phyloP scores from a whole-genome alignment of 2,329 filamentous ascomycete genomes.

The Penicillium digitatum region DNA sequence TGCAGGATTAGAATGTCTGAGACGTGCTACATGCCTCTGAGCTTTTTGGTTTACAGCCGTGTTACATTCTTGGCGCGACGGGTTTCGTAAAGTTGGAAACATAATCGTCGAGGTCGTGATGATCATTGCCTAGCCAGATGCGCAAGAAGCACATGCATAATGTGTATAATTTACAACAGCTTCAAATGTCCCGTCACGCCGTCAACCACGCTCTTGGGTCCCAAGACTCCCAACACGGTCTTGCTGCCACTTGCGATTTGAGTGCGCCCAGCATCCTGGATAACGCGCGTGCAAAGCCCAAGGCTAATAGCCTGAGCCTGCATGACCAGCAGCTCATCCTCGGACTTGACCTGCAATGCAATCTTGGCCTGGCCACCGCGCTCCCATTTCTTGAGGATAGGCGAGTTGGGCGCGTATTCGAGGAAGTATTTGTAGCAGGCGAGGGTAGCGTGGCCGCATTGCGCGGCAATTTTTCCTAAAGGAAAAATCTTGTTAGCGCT shows the following conservation, averaged over 20 bases:
- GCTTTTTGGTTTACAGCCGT: too few relatives aligned
- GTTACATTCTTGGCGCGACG: background rate
- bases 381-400: constrained; percentile 81
- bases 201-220: constrained; percentile 82
- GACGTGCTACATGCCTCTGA: background rate
- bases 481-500: constrained; percentile 1
- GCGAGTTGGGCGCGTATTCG: constrained; percentile 49
- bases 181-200: constrained; percentile 80
- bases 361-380: constrained; percentile 84
- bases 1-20: background rate
- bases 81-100: background rate
- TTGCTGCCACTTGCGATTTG: constrained; percentile 92
- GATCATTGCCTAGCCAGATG: constrained; percentile 11
- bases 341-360: constrained; percentile 79
- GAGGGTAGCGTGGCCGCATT: constrained; percentile 92
- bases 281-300: constrained; percentile 82
- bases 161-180: constrained; percentile 57
- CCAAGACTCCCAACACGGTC: constrained; percentile 81
- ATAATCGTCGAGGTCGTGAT: constrained; percentile 20
- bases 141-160: background rate
- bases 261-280: constrained; percentile 92
- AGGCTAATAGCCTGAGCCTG: constrained; percentile 77
- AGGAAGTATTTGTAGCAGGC: constrained; percentile 89
- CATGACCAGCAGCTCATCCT: constrained; percentile 72
- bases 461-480: constrained; percentile 91